phyloP scores from a whole-genome alignment of 75 land plant genomes.

The Adiantum capillusveneris region DNA sequence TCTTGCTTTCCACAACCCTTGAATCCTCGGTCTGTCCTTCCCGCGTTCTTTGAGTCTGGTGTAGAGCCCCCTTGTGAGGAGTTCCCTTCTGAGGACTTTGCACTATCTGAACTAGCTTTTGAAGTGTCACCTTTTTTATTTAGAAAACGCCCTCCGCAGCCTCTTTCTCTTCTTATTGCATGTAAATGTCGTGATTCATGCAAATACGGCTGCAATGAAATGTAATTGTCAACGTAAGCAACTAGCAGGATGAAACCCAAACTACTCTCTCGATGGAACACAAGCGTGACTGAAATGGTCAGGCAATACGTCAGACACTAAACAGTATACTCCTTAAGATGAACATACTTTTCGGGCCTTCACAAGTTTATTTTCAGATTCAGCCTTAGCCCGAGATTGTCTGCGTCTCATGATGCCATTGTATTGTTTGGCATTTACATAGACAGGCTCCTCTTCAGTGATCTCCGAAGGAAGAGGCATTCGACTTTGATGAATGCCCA shows the following conservation, averaged over 20 bases:
- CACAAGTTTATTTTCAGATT: conserved; percentile 67
- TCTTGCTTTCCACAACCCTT: background rate
- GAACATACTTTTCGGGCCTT: conserved; percentile 56
- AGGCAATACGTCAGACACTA: no score
- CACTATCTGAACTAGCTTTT: conserved; percentile 6
- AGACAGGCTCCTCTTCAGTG: conserved; percentile 65
- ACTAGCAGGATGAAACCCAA: background rate
- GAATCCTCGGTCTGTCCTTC: background rate
- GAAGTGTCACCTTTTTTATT: conserved; percentile 42
- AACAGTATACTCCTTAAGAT: no score
- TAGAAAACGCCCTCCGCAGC: conserved; percentile 74
- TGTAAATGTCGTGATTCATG: conserved; percentile 82
- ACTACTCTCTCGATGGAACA: no score
- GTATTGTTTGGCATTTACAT: conserved; percentile 83
- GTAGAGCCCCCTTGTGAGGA: conserved; percentile 18
- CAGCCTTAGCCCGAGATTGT: conserved; percentile 68
- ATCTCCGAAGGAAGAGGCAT: conserved; percentile 68
- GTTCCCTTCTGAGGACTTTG: conserved; percentile 13
- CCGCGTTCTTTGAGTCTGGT: conserved; percentile 11
- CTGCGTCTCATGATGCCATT: conserved; percentile 70
- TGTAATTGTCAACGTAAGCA: background rate
- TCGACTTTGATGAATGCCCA: conserved; percentile 49
- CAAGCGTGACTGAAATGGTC: no score
- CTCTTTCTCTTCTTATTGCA: conserved; percentile 67
- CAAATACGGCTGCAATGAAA: conserved; percentile 58